Evolutionary conservation across 495 filamentous ascomycete genomes (phyloP).

Genomic region (Talaromyces trachyspermus): DNA sequence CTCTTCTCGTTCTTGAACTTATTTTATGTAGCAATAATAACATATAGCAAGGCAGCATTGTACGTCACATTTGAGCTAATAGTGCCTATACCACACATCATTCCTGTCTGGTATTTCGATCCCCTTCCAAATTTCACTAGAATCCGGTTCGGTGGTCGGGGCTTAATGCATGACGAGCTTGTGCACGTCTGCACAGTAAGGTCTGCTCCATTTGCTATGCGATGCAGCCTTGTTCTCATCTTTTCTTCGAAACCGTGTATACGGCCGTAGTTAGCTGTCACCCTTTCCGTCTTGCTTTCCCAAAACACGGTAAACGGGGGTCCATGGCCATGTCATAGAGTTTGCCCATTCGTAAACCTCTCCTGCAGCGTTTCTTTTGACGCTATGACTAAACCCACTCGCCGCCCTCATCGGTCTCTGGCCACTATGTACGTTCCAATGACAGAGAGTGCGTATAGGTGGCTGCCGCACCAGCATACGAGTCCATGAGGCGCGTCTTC

Average conservation of each 20-base stretch:
- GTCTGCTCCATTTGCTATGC: neutral
- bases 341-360: neutral
- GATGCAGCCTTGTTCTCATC: neutral
- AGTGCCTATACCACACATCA: too few species aligned
- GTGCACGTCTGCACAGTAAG: neutral
- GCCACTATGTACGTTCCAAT: neutral
- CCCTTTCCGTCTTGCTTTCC: neutral
- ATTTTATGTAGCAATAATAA: too few species aligned
- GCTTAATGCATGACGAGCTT: neutral
- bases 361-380: neutral
- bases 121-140: neutral
- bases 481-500: slow-evolving; percentile 5
- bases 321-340: neutral
- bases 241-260: neutral
- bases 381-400: neutral
- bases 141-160: neutral
- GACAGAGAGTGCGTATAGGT: slow-evolving; percentile 6
- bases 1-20: too few species aligned
- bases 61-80: too few species aligned
- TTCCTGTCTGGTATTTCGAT: neutral
- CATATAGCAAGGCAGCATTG: too few species aligned
- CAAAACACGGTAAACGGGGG: neutral
- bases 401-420: too few species aligned
- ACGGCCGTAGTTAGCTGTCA: neutral
- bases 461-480: slow-evolving; percentile 18